Evolutionary conservation across 768 basidiomycete genomes (phyloP).

Genomic region (Pilatotrama ljubarskyi): DNA sequence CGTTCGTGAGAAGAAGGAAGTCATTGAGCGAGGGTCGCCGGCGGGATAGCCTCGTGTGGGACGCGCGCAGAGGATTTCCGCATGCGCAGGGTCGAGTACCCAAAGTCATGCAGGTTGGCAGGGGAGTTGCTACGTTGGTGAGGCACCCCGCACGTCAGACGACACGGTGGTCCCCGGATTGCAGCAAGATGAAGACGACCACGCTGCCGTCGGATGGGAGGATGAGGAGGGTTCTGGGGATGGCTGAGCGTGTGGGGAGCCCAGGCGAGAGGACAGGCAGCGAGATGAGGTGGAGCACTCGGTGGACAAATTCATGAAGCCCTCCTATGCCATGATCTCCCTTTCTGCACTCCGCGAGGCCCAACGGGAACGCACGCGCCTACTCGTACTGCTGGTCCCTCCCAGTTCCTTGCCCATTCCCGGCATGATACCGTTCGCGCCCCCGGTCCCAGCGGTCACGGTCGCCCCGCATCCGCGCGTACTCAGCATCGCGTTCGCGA

Average conservation of each 20-base stretch:
- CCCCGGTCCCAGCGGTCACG: conserved; percentile 9
- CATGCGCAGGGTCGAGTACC: too few relatives aligned
- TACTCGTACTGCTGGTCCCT: conserved; percentile 18
- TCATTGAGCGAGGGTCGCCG: neutral
- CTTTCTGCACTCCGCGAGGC: neutral
- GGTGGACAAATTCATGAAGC: too few relatives aligned
- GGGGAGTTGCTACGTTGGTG: too few relatives aligned
- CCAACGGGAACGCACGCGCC: neutral
- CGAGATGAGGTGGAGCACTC: too few relatives aligned
- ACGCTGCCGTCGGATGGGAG: too few relatives aligned
- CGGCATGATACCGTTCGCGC: conserved; percentile 14
- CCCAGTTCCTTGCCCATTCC: conserved; percentile 5
- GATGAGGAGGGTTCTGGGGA: too few relatives aligned
- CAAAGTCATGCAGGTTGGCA: too few relatives aligned
- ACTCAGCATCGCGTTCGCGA: conserved; percentile 5
- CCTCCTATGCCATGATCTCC: neutral
- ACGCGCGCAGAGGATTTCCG: too few relatives aligned
- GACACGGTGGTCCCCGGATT: neutral
- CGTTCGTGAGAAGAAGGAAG: neutral
- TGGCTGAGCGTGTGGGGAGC: too few relatives aligned
- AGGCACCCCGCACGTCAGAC: too few relatives aligned
- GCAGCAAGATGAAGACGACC: neutral
- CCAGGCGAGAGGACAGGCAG: too few relatives aligned
- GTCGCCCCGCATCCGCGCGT: neutral
- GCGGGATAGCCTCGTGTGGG: too few relatives aligned